Evolutionary conservation across 2,329 filamentous ascomycete genomes (phyloP), one percentile per base, ranked within the genome.

Genomic region (Fusarium sp.): DNA sequence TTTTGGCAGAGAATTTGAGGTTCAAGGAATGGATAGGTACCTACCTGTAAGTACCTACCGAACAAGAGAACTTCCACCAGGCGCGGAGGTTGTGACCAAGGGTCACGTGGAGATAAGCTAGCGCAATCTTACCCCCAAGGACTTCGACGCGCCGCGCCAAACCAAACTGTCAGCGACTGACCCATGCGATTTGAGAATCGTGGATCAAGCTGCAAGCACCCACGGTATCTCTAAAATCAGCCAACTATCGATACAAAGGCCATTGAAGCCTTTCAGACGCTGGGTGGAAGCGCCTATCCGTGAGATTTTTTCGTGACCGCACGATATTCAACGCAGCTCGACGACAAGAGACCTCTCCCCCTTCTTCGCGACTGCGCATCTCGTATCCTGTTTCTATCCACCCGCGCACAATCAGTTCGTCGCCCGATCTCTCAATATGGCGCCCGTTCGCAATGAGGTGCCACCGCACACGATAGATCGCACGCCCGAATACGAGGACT

Each of bases 401-500:
- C 39, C 52, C 55, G 52, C 47, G 52, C 35, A 65, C 31, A 48
- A 38, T 39, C 45, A 51, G 35, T 39, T 36, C 38, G 18, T 22
- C 47, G 60, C 20, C 45, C 51, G 33, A 61, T 49, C 64, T 39
- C 58, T 44, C 73, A 78, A 57, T 42, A 83, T 83, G 82, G 80
- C 80, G 39, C 79, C 81, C 54, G 76, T 81, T 58, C 77, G 80
- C 56, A 80, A 80, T 70, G 83, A 85, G 60, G 79, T 81, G 66
- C 81, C 81, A 57, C 73, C 80, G 75, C 84, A 86, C 77, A 69
- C 79, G 61, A 89, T 92, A 82, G 88, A 91, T 60, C 86, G 87
- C 66, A 91, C 89, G 6, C 84, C 89, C 57, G 94, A 96, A 83
- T 94, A 94, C 83, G 89, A 92, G 63, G 90, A 93, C 48, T 97